Base-by-base conservation (phyloP, 352 stramenopile species). In the Phytophthora palmivora region DNA sequence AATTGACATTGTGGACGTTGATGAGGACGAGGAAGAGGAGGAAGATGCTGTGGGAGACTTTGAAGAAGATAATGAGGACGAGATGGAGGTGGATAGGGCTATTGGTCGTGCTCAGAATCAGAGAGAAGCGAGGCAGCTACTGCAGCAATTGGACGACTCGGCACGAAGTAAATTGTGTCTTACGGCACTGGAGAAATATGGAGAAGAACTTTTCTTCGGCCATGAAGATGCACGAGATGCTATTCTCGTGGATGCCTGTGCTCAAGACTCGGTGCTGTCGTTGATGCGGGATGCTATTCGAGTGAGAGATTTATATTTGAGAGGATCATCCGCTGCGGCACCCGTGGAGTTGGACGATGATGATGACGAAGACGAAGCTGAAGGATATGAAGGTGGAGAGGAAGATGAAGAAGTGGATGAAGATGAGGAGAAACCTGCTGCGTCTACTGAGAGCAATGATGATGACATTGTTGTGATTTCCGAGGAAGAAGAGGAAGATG, bases 311-410 rank as follows among this genome's bases (percentile, higher is more conserved):
- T 49, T 85, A 43, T 84, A 84, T 33, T 11, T 70, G 57, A 72
- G 67, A 38, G 82, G 82, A 5, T 85, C 82, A 3, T 83, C 78
- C 3, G 68, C 68, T 62, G 66, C 76, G 0, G 77, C 72, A 0
- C 79, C 82, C 0, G 53, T 91, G 16, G 82, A 91, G 37, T 46
- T 91, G 12, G 78, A 89, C 38, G 79, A 86, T 19, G 79, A 89
- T 10, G 77, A 85, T 2, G 76, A 85, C 1, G 76, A 80, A 1
- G 49, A 66, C 0, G 56, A 68, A 1, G 57, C 33, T n/a, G 68
- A 48, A 16, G 53, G 51, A 0, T 69, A 66, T 30, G 72, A 78
- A 30, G 70, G 70, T 26, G 63, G 68, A 10, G 67, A 82, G 6
- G 73, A 72, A 19, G 60, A 74, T 28, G 24, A 28, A 4, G 70